Conservation (phyloP, 2,329 filamentous ascomycete genomes). For the Colletotrichum simmondsii region DNA sequence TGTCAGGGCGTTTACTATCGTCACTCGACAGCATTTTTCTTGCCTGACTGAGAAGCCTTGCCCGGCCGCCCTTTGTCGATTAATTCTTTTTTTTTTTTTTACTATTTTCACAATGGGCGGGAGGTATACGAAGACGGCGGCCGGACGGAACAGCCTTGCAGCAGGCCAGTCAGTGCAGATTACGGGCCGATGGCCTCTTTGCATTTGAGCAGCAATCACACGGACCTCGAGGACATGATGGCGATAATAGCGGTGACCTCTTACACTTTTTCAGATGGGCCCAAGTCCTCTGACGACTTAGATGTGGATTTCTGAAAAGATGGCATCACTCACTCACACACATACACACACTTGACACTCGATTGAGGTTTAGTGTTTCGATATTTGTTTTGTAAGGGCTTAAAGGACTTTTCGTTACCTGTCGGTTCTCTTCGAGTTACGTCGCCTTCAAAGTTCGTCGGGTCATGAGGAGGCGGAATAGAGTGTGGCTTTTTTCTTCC, state of each 20-base stretch:
- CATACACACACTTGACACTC: not conserved
- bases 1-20: conserved; percentile 63
- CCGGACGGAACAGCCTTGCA: conserved; percentile 6
- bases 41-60: conserved; percentile 15
- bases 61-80: conserved; percentile 43
- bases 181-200: conserved; percentile 16
- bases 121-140: conserved; percentile 18
- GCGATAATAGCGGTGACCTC: conserved; percentile 26
- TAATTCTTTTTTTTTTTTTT: conserved; percentile 41
- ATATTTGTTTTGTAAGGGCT: conserved; percentile 30
- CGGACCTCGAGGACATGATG: conserved; percentile 29
- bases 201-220: conserved; percentile 27
- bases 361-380: conserved; percentile 19
- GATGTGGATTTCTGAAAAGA: conserved; percentile 17
- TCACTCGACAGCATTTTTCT: conserved; percentile 38
- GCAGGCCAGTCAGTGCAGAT: conserved; percentile 26
- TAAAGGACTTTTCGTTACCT: conserved; percentile 24
- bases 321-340: not conserved
- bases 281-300: conserved; percentile 9
- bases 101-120: conserved; percentile 14
- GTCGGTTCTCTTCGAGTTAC: conserved; percentile 26
- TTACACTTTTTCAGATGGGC: conserved; percentile 23
- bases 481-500: conserved; percentile 20
- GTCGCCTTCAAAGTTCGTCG: conserved; percentile 25
- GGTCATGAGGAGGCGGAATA: conserved; percentile 23